phyloP scores from a whole-genome alignment of 352 stramenopile species.

The Globisporangium carolinianum region DNA sequence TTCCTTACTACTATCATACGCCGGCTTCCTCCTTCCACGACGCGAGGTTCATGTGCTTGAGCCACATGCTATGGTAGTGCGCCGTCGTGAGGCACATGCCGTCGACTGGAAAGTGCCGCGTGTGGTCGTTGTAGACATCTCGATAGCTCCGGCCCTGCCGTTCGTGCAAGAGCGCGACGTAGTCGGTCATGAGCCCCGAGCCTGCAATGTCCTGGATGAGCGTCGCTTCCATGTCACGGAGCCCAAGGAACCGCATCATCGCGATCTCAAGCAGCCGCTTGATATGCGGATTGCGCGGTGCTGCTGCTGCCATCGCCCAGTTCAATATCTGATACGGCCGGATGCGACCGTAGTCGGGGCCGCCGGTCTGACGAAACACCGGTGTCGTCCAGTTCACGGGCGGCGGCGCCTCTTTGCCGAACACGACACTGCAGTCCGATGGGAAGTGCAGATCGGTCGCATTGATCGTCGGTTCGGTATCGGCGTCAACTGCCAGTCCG shows the following conservation, averaged over 20 bases:
- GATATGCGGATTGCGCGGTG: conserved; percentile 10
- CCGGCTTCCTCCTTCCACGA: conserved; percentile 1
- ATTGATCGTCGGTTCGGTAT: background rate
- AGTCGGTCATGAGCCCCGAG: conserved; percentile 14
- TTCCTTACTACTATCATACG: no score
- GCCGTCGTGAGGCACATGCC: background rate
- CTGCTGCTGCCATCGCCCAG: conserved; percentile 10
- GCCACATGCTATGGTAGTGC: background rate
- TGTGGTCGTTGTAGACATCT: background rate
- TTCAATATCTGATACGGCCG: conserved; percentile 14
- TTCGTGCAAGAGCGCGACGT: conserved; percentile 13
- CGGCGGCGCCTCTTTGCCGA: conserved; percentile 11
- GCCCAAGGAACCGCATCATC: conserved; percentile 13
- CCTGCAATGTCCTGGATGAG: conserved; percentile 12
- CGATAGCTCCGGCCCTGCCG: conserved; percentile 2
- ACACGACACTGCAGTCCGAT: conserved; percentile 5
- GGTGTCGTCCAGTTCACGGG: background rate
- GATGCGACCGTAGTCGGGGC: conserved; percentile 1
- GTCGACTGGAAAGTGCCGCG: background rate
- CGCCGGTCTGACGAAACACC: background rate
- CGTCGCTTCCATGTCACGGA: conserved; percentile 8
- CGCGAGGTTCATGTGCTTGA: background rate
- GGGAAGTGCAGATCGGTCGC: conserved; percentile 1
- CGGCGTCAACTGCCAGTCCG: conserved; percentile 9
- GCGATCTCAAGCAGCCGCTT: conserved; percentile 1